These are phyloP conservation scores for Catharanthus roseus DNA, from an alignment of 257 asterid genomes.

Conservation along the genomic window DNA sequence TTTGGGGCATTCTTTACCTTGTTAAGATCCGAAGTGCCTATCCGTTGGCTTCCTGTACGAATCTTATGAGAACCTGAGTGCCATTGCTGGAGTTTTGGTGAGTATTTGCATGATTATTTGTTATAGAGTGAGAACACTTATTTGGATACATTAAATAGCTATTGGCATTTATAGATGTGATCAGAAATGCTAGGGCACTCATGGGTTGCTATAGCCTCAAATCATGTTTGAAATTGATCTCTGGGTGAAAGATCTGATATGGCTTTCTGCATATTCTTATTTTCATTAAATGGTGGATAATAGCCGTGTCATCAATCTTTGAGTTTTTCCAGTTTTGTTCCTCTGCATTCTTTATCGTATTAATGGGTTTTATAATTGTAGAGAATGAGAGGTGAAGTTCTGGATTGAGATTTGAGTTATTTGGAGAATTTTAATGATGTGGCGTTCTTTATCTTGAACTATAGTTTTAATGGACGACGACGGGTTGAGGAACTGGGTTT, in stretches of 20 bases:
- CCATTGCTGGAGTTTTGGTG: not conserved
- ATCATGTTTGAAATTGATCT: not conserved
- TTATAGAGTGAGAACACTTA: constrained; percentile 14
- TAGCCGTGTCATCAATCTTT: constrained; percentile 4
- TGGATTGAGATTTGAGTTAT: constrained; percentile 12
- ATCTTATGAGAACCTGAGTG: not conserved
- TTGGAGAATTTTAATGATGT: constrained; percentile 18
- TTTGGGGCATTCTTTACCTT: constrained; percentile 4
- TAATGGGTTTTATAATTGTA: constrained; percentile 2
- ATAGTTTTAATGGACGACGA: constrained; percentile 80
- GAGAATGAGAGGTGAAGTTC: constrained; percentile 13
- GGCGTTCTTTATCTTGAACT: constrained; percentile 29
- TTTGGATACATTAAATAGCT: constrained; percentile 10
- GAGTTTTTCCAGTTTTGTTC: constrained; percentile 3
- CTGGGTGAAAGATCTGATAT: not conserved
- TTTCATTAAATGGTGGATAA: not conserved
- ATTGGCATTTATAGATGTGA: constrained; percentile 6
- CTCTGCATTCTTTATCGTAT: not conserved
- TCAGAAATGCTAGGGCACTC: constrained; percentile 16
- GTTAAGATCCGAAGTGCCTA: not conserved
- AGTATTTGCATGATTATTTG: not conserved
- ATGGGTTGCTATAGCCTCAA: not conserved
- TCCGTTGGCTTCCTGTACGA: not conserved
- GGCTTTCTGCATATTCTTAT: constrained; percentile 15
- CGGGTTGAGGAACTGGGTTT: constrained; percentile 82